A percentile compares a stretch with the other conserved stretches of the same genome.
Evolutionary conservation across 169 alveolate genomes (phyloP).

Genomic region (Eimeria falciformis): DNA sequence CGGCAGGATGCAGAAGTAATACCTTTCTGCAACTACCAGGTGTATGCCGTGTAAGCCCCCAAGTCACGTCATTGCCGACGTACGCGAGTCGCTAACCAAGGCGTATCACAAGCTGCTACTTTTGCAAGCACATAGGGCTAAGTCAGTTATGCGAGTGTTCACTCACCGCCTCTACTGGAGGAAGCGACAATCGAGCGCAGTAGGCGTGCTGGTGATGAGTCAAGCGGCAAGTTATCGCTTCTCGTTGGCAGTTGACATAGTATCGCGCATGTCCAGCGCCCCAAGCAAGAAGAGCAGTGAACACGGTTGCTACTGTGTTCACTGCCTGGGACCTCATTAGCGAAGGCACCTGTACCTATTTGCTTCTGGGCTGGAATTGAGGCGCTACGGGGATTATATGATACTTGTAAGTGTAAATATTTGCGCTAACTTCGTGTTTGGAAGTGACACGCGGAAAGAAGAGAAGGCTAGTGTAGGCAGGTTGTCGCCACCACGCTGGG

Average conservation of each 20-base stretch:
- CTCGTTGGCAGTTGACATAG: not conserved
- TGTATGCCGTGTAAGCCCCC: slow-evolving; percentile 57
- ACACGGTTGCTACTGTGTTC: no score
- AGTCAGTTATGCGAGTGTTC: slow-evolving; percentile 33
- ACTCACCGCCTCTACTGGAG: not conserved
- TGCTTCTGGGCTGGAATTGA: no score
- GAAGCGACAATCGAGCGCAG: not conserved
- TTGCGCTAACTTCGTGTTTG: not conserved
- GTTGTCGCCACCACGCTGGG: no score
- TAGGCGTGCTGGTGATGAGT: not conserved
- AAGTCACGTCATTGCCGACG: no score
- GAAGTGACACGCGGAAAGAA: not conserved
- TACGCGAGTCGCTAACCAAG: no score
- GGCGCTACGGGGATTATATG: not conserved
- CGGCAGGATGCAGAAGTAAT: slow-evolving; percentile 67
- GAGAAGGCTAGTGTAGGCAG: no score
- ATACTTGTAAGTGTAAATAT: not conserved
- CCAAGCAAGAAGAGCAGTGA: no score
- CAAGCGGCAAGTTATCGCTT: not conserved
- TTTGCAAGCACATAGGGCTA: slow-evolving; percentile 29
- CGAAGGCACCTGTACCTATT: no score
- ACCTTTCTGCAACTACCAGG: slow-evolving; percentile 69
- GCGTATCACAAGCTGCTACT: not conserved
- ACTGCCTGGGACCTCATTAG: no score
- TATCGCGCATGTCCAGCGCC: no score